Percentiles rank a stretch among this genome's conserved stretches.
phyloP scores from a whole-genome alignment of 176 grass and related monocot genomes.

The Oryza longistaminata region DNA sequence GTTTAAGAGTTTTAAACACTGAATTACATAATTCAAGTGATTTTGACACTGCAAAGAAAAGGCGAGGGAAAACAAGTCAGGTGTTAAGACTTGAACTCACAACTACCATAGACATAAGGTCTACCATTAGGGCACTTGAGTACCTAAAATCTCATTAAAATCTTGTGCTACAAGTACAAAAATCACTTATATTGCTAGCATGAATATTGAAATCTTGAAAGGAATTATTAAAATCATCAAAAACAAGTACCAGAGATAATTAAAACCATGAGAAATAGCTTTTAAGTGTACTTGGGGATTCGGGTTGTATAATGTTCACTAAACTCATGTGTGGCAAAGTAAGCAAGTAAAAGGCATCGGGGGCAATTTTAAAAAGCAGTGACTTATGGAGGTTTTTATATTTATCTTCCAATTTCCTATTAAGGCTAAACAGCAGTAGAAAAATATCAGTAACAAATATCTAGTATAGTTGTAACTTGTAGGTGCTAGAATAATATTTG shows the following conservation, averaged over 20 bases:
- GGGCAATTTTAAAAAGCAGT: not conserved
- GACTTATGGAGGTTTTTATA: not conserved
- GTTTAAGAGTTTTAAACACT: too few species aligned
- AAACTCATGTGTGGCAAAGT: not conserved
- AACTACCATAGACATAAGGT: not conserved
- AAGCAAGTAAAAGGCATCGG: not conserved
- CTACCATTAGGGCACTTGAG: not conserved
- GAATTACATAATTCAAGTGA: too few species aligned
- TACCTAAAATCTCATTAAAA: not conserved
- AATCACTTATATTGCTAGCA: not conserved
- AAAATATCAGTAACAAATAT: not conserved
- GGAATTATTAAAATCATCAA: not conserved
- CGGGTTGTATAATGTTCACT: not conserved
- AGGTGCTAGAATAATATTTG: not conserved
- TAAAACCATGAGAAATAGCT: not conserved
- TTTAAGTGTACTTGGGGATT: not conserved
- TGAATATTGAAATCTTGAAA: not conserved
- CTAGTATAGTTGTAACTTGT: not conserved
- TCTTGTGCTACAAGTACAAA: not conserved
- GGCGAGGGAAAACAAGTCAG: too few species aligned
- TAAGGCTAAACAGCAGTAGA: not conserved
- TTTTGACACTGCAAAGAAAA: too few species aligned
- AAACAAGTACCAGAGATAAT: not conserved
- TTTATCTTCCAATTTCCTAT: not conserved
- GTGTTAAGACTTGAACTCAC: not conserved